Evolutionary conservation across 2,329 filamentous ascomycete species (phyloP), one percentile per base, ranked within the genome.

Genomic region (Claviceps humidiphila): DNA sequence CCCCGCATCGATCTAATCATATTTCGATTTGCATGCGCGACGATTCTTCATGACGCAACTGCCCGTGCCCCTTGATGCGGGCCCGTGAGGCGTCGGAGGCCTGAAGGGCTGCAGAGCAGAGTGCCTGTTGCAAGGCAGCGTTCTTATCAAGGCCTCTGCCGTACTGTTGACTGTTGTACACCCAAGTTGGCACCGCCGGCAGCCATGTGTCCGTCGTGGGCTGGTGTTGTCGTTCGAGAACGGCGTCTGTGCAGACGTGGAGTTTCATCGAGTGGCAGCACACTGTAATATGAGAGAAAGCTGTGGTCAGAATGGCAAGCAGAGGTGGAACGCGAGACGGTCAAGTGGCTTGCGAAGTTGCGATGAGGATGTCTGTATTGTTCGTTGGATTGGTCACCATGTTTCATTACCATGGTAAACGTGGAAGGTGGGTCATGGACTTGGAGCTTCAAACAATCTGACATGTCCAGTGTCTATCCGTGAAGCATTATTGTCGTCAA

Each of bases 21-120:
- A 16, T 9, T 16, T 26, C 22, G 26, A 17, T 47, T 30, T 14
- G 40, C 20, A 22, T 40, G 50, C 16, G 30, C 37, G 11, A 38
- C 52, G 40, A 38, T 46, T 47, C 44, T 53, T 53, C 48, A 53
- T 51, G 43, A 51, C 43, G 52, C 52, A 50, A 50, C 43, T 45
- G 51, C 38, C 47, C 39, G 22, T 46, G 30, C 24, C 14, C 14
- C 14, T 47, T 50, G 43, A 49, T 50, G 43, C 44, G 42, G 49
- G 43, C 43, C 47, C n/a, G 4, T 13, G 50, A 43, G 52, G 48
- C 52, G 14, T 9, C 22, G 14, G 6, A 17, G 13, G 8, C 43
- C 13, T 45, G 22, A 11, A 24, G 41, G 4, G 8, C 7, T 42
- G 17, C 7, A 8, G 20, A 8, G 20, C 5, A 20, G 41, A 13